Evolutionary conservation across 2,329 filamentous ascomycete species (phyloP).

Genomic region (Talaromyces albobiverticillius): DNA sequence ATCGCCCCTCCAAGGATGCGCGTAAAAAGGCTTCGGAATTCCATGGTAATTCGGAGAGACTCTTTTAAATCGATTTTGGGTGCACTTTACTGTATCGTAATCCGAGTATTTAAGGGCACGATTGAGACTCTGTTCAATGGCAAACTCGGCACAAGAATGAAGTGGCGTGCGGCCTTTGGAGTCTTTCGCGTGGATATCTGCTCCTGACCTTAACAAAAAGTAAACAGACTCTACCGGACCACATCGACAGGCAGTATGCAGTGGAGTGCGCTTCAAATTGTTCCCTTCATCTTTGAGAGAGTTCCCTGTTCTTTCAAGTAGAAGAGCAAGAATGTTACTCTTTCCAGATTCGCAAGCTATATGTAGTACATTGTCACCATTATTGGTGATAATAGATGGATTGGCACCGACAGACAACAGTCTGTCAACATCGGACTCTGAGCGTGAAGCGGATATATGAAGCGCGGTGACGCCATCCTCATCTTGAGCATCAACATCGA

Average conservation of each 20-base stretch:
- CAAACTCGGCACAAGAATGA: neutral
- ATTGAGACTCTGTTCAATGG: neutral
- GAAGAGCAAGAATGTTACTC: neutral
- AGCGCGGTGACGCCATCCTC: neutral
- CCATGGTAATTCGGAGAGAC: too few species aligned
- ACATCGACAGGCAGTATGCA: neutral
- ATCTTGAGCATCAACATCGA: neutral
- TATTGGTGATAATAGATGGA: neutral
- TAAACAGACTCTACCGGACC: neutral
- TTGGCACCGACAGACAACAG: neutral
- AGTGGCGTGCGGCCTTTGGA: neutral
- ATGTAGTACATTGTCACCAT: neutral
- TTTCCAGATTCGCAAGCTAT: neutral
- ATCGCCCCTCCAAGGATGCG: neutral
- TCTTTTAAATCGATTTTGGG: too few species aligned
- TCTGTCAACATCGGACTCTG: neutral
- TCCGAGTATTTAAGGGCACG: neutral
- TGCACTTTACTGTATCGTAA: neutral
- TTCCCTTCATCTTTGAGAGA: neutral
- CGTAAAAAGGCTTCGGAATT: neutral
- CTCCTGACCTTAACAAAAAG: neutral
- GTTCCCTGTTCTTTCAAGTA: neutral
- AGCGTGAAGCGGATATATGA: neutral
- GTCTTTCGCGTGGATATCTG: neutral
- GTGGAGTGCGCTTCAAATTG: neutral